Conservation (phyloP, 257 asterid genomes). For the Nicotiana sylvestris region DNA sequence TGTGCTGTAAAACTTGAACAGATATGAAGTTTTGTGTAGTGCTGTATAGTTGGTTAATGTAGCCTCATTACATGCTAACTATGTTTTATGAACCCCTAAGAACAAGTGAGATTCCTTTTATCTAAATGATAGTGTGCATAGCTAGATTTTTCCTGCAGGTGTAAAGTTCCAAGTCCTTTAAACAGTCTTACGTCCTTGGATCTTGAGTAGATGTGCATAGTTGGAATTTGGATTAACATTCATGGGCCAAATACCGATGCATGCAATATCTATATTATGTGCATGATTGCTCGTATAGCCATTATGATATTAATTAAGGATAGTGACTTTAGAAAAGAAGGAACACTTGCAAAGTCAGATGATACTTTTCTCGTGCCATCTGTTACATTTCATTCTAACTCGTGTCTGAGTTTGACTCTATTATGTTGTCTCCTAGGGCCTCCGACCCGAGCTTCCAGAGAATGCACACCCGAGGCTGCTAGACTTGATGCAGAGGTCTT, state of each 20-base stretch:
- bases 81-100: neutral
- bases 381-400: neutral
- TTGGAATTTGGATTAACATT: neutral
- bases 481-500: conserved; percentile 77
- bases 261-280: conserved; percentile 2
- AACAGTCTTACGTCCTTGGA: neutral
- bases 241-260: neutral
- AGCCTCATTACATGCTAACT: neutral
- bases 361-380: neutral
- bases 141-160: neutral
- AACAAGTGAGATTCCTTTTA: conserved; percentile 1
- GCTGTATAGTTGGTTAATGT: neutral
- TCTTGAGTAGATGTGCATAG: neutral
- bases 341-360: neutral
- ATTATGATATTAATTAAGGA: neutral
- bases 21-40: neutral
- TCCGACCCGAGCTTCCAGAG: conserved; percentile 75
- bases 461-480: conserved; percentile 56
- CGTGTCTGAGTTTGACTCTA: neutral
- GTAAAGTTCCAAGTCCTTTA: neutral
- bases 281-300: neutral
- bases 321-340: neutral
- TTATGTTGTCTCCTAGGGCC: conserved; percentile 51
- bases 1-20: neutral
- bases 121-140: neutral